phyloP scores from a whole-genome alignment of 2,329 filamentous ascomycete species.

The Ophiostoma tasmaniense region DNA sequence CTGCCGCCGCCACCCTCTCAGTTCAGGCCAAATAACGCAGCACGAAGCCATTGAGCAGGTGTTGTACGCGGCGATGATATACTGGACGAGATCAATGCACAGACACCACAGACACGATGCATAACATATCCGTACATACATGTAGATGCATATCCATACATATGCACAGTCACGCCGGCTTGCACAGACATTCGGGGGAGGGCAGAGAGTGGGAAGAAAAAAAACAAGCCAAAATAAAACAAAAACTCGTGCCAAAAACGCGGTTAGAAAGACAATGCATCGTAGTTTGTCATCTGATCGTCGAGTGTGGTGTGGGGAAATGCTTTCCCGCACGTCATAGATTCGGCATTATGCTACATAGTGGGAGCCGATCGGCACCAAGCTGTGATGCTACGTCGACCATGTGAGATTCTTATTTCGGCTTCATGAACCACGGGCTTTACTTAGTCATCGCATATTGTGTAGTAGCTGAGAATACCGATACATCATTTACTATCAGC shows the following conservation, averaged over 20 bases:
- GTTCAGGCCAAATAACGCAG: background rate
- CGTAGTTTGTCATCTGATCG: background rate
- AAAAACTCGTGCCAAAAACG: background rate
- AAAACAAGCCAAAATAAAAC: background rate
- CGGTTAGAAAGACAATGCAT: background rate
- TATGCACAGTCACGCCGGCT: background rate
- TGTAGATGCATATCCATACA: background rate
- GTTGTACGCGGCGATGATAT: background rate
- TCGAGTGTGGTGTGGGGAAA: background rate
- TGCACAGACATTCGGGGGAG: too few relatives aligned
- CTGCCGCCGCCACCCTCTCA: background rate
- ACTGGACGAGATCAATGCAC: background rate
- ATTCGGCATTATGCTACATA: background rate
- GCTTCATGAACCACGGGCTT: background rate
- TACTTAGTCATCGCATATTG: background rate
- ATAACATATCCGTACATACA: constrained; percentile 6
- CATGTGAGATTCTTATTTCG: background rate
- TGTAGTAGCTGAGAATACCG: too few relatives aligned
- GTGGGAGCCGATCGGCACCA: background rate
- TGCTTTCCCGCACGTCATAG: background rate
- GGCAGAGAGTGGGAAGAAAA: too few relatives aligned
- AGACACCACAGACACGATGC: background rate
- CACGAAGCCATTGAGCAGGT: background rate
- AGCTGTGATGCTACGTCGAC: background rate
- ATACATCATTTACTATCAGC: too few relatives aligned